Percentiles rank a stretch among this genome's conserved stretches.
Conservation (phyloP, 2,329 filamentous ascomycete genomes). For the Trichoderma cornu-damae region DNA sequence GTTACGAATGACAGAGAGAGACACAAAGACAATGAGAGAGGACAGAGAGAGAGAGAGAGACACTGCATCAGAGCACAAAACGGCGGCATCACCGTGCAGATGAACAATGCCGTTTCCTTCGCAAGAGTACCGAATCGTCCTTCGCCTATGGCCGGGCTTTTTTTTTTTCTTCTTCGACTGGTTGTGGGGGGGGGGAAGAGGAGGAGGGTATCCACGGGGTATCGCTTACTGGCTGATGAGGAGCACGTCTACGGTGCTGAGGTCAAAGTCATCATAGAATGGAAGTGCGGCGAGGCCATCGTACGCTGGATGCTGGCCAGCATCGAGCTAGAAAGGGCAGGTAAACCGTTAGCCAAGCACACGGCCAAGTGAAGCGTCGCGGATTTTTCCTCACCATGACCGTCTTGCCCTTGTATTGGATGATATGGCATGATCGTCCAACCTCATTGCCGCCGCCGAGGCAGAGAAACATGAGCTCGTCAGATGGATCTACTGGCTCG, state of each 20-base stretch:
- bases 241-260: slow-evolving; percentile 94
- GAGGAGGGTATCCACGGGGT: slow-evolving; percentile 4
- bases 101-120: slow-evolving; percentile 16
- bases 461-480: slow-evolving; percentile 91
- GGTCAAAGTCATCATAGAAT: slow-evolving; percentile 97
- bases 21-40: slow-evolving; percentile 15
- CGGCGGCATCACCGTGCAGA: slow-evolving; percentile 16
- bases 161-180: slow-evolving; percentile 2
- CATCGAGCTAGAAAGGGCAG: slow-evolving; percentile 65
- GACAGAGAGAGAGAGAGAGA: no score
- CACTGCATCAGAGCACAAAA: slow-evolving; percentile 2
- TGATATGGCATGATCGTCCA: slow-evolving; percentile 91
- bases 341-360: not conserved
- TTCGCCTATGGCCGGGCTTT: slow-evolving; percentile 21
- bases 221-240: slow-evolving; percentile 94
- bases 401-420: slow-evolving; percentile 98
- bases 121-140: slow-evolving; percentile 26
- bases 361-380: not conserved
- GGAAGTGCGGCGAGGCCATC: slow-evolving; percentile 89
- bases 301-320: slow-evolving; percentile 93
- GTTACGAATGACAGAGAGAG: slow-evolving; percentile 22
- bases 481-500: slow-evolving; percentile 84
- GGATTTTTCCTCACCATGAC: slow-evolving; percentile 73
- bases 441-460: slow-evolving; percentile 96
- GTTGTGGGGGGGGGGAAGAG: not conserved